Evolutionary conservation across 768 basidiomycete species (phyloP).

Genomic region (Nidularia pulvinata): DNA sequence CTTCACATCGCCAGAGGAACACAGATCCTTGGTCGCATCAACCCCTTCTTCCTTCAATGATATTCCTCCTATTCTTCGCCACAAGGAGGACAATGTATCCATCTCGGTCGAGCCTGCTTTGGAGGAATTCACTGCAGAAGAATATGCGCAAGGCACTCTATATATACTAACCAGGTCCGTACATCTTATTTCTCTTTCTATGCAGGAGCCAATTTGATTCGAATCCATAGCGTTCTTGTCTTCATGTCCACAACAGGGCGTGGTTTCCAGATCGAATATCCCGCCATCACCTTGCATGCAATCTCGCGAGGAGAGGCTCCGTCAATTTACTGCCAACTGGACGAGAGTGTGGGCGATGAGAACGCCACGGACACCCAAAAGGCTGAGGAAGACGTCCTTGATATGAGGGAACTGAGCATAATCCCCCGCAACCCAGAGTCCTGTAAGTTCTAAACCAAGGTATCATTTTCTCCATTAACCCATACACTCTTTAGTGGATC

Average conservation of each 20-base stretch:
- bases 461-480: neutral
- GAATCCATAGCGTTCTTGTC: slow-evolving; percentile 59
- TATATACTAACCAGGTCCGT: slow-evolving; percentile 86
- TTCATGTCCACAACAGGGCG: slow-evolving; percentile 71
- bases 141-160: slow-evolving; percentile 61
- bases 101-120: slow-evolving; percentile 70
- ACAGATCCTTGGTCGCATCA: slow-evolving; percentile 62
- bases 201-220: neutral
- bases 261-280: slow-evolving; percentile 88
- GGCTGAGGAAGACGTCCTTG: slow-evolving; percentile 31
- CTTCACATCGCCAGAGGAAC: slow-evolving; percentile 58
- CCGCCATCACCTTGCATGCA: slow-evolving; percentile 91
- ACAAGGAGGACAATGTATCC: slow-evolving; percentile 71
- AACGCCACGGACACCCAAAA: slow-evolving; percentile 20
- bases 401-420: slow-evolving; percentile 84
- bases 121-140: slow-evolving; percentile 53
- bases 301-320: slow-evolving; percentile 73
- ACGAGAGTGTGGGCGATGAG: slow-evolving; percentile 49
- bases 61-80: slow-evolving; percentile 82
- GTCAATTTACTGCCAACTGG: slow-evolving; percentile 93
- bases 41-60: slow-evolving; percentile 85
- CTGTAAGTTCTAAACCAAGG: slow-evolving; percentile 40
- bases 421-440: slow-evolving; percentile 56
- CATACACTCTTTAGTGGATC: slow-evolving; percentile 54
- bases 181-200: neutral